Conservation (phyloP, 805 yeast genomes). For the Candida nonsorbophila region DNA sequence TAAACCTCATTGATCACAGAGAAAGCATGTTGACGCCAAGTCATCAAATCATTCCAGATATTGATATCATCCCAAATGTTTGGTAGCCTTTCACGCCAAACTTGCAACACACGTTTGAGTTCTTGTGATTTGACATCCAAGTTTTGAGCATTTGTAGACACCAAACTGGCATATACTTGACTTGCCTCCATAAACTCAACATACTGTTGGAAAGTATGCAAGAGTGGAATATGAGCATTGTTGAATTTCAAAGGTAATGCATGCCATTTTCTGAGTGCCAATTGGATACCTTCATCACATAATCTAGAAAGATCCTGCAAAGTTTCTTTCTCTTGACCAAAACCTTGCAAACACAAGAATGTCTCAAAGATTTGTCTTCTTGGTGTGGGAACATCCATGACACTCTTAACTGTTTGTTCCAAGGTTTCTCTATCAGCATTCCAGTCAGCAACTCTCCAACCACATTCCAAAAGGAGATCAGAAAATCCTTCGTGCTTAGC, state of each 20-base stretch:
- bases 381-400: slow-evolving; percentile 98
- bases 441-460: slow-evolving; percentile 99
- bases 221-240: slow-evolving; percentile 80
- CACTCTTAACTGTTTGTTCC: slow-evolving; percentile 90
- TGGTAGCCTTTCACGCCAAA: slow-evolving; percentile 97
- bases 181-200: slow-evolving; percentile 97
- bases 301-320: slow-evolving; percentile 77
- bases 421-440: slow-evolving; percentile 89
- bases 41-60: slow-evolving; percentile 94
- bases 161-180: slow-evolving; percentile 83
- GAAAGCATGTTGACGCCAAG: slow-evolving; percentile 99
- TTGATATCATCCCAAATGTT: slow-evolving; percentile 97
- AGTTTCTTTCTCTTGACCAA: slow-evolving; percentile 84
- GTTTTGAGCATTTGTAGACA: slow-evolving; percentile 87
- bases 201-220: slow-evolving; percentile 95
- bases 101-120: slow-evolving; percentile 87
- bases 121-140: slow-evolving; percentile 92
- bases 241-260: slow-evolving; percentile 74
- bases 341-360: slow-evolving; percentile 86
- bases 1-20: slow-evolving; percentile 92
- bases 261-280: slow-evolving; percentile 89
- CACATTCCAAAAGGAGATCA: slow-evolving; percentile 92
- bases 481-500: slow-evolving; percentile 98
- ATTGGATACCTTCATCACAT: slow-evolving; percentile 95
- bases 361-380: slow-evolving; percentile 94